phyloP scores from a whole-genome alignment of 495 filamentous ascomycete species.

The Apodospora peruviana region DNA sequence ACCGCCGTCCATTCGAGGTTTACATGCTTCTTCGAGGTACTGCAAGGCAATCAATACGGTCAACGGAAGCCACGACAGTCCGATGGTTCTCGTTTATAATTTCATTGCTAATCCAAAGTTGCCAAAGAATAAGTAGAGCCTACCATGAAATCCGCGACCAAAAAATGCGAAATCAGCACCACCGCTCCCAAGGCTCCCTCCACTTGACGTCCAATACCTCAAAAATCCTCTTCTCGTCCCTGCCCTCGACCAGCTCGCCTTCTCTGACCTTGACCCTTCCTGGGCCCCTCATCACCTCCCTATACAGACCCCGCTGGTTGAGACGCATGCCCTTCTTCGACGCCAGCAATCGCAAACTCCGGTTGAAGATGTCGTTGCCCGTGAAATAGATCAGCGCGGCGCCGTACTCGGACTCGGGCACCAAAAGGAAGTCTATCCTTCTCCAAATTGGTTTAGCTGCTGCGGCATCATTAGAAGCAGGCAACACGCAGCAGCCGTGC shows the following conservation, averaged over 20 bases:
- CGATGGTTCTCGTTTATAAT: too few relatives aligned
- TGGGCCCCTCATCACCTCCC: conserved; percentile 60
- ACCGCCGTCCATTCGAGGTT: too few relatives aligned
- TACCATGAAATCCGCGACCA: too few relatives aligned
- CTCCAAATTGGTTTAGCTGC: conserved; percentile 53
- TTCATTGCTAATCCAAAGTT: too few relatives aligned
- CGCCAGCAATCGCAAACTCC: conserved; percentile 77
- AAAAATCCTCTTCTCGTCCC: conserved; percentile 80
- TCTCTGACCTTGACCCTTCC: conserved; percentile 60
- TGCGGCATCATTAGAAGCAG: conserved; percentile 15
- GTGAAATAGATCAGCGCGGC: conserved; percentile 95
- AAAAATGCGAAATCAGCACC: conserved; percentile 41
- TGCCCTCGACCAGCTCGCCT: conserved; percentile 68
- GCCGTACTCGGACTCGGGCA: conserved; percentile 74
- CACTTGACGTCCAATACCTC: conserved; percentile 81
- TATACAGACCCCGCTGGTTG: conserved; percentile 80
- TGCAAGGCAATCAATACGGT: too few relatives aligned
- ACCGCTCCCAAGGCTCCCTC: conserved; percentile 74
- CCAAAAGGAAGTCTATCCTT: conserved; percentile 81
- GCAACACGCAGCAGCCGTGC: conserved; percentile 78
- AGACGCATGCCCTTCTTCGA: conserved; percentile 79
- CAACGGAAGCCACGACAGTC: too few relatives aligned
- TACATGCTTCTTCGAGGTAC: too few relatives aligned
- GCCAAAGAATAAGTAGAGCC: too few relatives aligned
- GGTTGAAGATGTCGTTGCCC: conserved; percentile 94